phyloP scores from a whole-genome alignment of 805 yeast species.

The Myxozyma neglecta region DNA sequence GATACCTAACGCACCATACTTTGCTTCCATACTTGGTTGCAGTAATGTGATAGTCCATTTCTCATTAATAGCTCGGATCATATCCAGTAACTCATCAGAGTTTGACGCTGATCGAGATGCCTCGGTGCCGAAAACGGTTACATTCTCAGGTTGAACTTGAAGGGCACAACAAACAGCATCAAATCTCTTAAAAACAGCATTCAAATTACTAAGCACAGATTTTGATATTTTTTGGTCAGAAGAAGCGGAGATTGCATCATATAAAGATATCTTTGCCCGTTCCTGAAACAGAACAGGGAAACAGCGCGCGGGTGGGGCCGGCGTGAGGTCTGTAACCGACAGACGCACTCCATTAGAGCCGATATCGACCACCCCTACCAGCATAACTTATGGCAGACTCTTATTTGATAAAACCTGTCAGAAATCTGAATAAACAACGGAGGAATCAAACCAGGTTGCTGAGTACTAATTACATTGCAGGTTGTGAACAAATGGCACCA shows the following conservation, averaged over 20 bases:
- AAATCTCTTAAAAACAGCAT: constrained; percentile 65
- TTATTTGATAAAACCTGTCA: too few species aligned
- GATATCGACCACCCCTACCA: constrained; percentile 64
- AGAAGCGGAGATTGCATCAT: constrained; percentile 47
- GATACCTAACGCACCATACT: constrained; percentile 69
- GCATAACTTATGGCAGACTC: background rate
- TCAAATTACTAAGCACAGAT: constrained; percentile 58
- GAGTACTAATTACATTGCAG: too few species aligned
- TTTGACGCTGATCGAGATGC: constrained; percentile 71
- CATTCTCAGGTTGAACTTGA: constrained; percentile 59
- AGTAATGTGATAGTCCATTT: constrained; percentile 61
- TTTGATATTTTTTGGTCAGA: constrained; percentile 34
- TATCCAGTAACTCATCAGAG: constrained; percentile 56
- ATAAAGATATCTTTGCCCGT: constrained; percentile 65
- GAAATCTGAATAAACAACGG: too few species aligned
- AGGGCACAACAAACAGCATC: constrained; percentile 70
- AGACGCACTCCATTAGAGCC: constrained; percentile 77
- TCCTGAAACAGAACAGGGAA: constrained; percentile 80
- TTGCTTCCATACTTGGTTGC: constrained; percentile 64
- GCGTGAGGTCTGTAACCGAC: constrained; percentile 62
- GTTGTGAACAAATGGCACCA: too few species aligned
- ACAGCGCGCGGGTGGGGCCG: constrained; percentile 68
- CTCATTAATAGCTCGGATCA: constrained; percentile 58
- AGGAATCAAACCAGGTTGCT: too few species aligned
- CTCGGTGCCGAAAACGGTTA: constrained; percentile 70